Percentiles rank a stretch among this genome's conserved stretches.
phyloP scores from a whole-genome alignment of 1,284 basidiomycete genomes.

The Volvariella volvacea region DNA sequence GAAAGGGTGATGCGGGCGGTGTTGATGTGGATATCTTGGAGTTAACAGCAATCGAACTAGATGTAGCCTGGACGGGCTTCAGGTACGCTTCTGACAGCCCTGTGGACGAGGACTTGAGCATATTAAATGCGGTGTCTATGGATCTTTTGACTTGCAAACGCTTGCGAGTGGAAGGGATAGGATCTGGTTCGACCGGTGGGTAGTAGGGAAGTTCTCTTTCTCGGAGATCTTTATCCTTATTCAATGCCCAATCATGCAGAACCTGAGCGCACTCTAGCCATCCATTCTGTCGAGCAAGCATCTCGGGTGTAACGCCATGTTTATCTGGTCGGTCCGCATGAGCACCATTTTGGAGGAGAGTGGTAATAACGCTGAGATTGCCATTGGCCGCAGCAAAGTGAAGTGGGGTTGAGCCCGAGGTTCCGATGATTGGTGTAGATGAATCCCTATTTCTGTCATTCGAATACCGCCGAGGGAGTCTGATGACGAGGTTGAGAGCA shows the following conservation, averaged over 20 bases:
- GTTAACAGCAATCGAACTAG: no score
- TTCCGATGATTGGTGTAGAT: constrained; percentile 67
- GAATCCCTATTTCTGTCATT: constrained; percentile 60
- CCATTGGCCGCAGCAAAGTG: constrained; percentile 94
- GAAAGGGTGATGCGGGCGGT: constrained; percentile 34
- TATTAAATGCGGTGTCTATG: constrained; percentile 54
- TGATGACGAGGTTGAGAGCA: constrained; percentile 19
- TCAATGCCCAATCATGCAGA: constrained; percentile 45
- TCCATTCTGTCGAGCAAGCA: constrained; percentile 62
- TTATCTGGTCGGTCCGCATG: constrained; percentile 77
- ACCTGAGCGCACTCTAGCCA: constrained; percentile 60
- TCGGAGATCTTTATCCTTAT: constrained; percentile 53
- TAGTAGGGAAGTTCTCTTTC: constrained; percentile 27
- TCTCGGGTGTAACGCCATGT: constrained; percentile 76
- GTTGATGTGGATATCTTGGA: constrained; percentile 18
- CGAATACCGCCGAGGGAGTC: constrained; percentile 77
- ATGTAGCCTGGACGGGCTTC: constrained; percentile 11
- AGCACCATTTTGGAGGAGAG: constrained; percentile 78
- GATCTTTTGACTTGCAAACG: constrained; percentile 55
- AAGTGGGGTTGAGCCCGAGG: constrained; percentile 83
- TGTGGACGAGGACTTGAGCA: constrained; percentile 37
- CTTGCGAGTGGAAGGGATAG: constrained; percentile 26
- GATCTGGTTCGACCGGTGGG: constrained; percentile 18
- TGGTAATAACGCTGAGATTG: constrained; percentile 66
- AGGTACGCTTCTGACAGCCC: constrained; percentile 16